Percentiles rank a stretch among this genome's conserved stretches.
Conservation (phyloP, 1,284 basidiomycete genomes). For the Rhodofomes roseus region DNA sequence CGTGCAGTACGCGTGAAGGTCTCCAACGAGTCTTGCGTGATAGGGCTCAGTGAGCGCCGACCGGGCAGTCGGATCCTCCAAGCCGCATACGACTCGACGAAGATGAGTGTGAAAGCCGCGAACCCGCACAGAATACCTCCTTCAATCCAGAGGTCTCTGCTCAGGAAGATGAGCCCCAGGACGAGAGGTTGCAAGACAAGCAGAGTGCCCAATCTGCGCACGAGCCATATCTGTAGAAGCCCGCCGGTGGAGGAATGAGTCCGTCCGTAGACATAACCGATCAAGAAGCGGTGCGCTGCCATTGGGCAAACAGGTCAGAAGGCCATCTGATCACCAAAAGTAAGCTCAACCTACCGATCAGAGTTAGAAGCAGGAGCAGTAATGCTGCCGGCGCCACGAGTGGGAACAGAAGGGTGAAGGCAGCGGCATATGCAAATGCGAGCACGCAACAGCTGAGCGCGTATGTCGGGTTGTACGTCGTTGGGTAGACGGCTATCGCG, state of each 20-base stretch:
- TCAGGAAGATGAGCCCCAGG: constrained; percentile 69
- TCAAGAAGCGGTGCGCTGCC: constrained; percentile 68
- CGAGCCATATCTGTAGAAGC: constrained; percentile 67
- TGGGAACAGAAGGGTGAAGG: constrained; percentile 72
- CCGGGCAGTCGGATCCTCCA: constrained; percentile 48
- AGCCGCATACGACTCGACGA: constrained; percentile 55
- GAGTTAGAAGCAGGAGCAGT: constrained; percentile 61
- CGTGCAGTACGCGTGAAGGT: constrained; percentile 45
- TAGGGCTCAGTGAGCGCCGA: constrained; percentile 45
- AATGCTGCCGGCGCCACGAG: constrained; percentile 69
- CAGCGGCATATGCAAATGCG: constrained; percentile 68
- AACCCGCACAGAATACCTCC: constrained; percentile 58
- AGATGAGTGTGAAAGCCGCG: constrained; percentile 48
- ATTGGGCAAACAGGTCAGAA: background rate
- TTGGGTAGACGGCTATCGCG: constrained; percentile 63
- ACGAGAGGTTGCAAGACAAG: constrained; percentile 70
- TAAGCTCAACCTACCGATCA: constrained; percentile 49
- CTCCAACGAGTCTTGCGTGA: constrained; percentile 54
- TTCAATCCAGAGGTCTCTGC: constrained; percentile 64
- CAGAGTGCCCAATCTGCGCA: constrained; percentile 64
- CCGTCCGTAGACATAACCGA: constrained; percentile 71
- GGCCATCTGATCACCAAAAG: background rate
- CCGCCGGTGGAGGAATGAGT: constrained; percentile 71
- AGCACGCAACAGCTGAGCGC: constrained; percentile 63
- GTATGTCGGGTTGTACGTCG: constrained; percentile 63